Percentiles rank a stretch among this genome's conserved stretches.
These are phyloP conservation scores for Exophiala oligosperma DNA, from an alignment of 2,329 filamentous ascomycete species.

Conservation along the genomic window DNA sequence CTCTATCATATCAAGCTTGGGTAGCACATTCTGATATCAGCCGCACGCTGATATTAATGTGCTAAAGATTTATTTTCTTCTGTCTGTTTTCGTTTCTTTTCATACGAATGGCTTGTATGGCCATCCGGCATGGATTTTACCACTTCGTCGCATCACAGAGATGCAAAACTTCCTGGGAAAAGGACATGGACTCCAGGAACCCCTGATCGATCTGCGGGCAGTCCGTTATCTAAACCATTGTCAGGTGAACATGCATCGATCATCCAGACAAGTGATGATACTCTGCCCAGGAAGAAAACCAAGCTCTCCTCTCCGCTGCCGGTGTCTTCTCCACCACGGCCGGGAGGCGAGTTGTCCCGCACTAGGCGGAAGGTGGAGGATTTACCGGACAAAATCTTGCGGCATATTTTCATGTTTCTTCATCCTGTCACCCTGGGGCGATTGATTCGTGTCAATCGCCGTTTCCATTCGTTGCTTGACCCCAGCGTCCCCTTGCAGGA, in stretches of 20 bases:
- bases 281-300: slow-evolving; percentile 8
- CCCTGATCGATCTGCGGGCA: neutral
- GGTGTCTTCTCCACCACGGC: neutral
- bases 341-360: neutral
- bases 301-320: neutral
- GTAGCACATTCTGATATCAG: slow-evolving; percentile 18
- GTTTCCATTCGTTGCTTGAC: slow-evolving; percentile 63
- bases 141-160: neutral
- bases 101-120: slow-evolving; percentile 9
- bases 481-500: slow-evolving; percentile 41
- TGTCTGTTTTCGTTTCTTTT: slow-evolving; percentile 12
- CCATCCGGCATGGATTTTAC: slow-evolving; percentile 7
- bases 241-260: neutral
- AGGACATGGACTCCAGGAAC: slow-evolving; percentile 9
- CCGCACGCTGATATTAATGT: slow-evolving; percentile 19
- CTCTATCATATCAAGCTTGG: slow-evolving; percentile 17
- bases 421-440: slow-evolving; percentile 63
- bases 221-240: neutral
- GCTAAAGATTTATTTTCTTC: slow-evolving; percentile 9
- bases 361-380: slow-evolving; percentile 5
- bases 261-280: neutral
- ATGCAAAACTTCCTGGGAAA: slow-evolving; percentile 6
- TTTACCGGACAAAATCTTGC: slow-evolving; percentile 59
- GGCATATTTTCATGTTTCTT: slow-evolving; percentile 67
- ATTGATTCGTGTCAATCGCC: slow-evolving; percentile 66